Evolutionary conservation across 2,329 filamentous ascomycete genomes (phyloP).

Genomic region (Trichoderma sp.): DNA sequence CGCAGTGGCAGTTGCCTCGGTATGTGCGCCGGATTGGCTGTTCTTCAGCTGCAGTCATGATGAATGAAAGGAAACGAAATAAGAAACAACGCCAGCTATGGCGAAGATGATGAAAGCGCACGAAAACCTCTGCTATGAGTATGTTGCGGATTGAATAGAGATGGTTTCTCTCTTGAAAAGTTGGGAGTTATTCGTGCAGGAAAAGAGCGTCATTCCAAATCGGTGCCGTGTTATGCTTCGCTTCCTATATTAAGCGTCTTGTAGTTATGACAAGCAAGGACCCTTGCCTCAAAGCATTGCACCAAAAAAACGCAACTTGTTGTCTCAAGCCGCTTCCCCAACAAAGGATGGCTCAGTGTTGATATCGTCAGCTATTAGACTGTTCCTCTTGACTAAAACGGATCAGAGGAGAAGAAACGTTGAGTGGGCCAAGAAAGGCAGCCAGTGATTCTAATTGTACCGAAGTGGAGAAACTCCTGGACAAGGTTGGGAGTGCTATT

Average conservation of each 20-base stretch:
- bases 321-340: background rate
- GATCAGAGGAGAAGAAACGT: no score
- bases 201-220: background rate
- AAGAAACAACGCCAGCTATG: background rate
- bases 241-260: background rate
- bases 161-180: background rate
- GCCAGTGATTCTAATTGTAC: background rate
- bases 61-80: background rate
- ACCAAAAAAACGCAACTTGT: background rate
- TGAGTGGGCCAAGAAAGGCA: background rate
- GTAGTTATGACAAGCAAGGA: background rate
- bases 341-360: background rate
- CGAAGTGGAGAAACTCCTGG: background rate
- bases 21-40: constrained; percentile 37
- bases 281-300: background rate
- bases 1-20: constrained; percentile 59
- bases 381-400: background rate
- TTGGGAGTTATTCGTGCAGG: background rate
- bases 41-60: background rate
- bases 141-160: background rate
- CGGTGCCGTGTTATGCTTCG: background rate
- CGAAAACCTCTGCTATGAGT: background rate
- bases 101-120: background rate
- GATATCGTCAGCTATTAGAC: background rate
- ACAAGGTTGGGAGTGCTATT: background rate